Conservation (phyloP, 345 rosid genomes). For the Populus nigra region DNA sequence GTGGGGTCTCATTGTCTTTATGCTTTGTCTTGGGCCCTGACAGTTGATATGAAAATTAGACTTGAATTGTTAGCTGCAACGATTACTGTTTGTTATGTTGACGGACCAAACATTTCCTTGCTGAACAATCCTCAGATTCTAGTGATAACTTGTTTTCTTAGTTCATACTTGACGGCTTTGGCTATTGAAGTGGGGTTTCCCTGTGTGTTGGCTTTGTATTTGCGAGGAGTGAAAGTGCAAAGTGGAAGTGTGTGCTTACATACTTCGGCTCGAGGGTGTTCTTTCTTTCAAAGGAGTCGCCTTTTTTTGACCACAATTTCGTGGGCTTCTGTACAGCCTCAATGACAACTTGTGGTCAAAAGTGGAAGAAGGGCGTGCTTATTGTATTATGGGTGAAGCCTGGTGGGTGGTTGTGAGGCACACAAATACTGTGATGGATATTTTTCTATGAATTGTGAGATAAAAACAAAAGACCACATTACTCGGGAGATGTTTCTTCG, state of each 20-base stretch:
- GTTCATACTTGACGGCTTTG: too few species aligned
- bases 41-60: not conserved
- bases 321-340: slow-evolving; percentile 18
- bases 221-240: not conserved
- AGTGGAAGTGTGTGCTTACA: not conserved
- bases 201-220: too few species aligned
- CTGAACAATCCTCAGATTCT: too few species aligned
- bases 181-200: too few species aligned
- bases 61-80: not conserved
- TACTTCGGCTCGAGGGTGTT: not conserved
- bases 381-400: not conserved
- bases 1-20: slow-evolving; percentile 24
- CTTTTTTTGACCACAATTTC: slow-evolving; percentile 26
- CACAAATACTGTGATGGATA: not conserved
- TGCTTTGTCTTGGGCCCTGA: not conserved
- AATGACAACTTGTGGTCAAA: slow-evolving; percentile 16
- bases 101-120: not conserved
- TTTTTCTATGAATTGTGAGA: not conserved
- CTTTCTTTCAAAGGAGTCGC: not conserved
- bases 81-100: too few species aligned
- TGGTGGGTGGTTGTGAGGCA: slow-evolving; percentile 16
- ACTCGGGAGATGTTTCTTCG: not conserved
- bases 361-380: not conserved
- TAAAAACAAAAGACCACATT: not conserved
- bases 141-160: too few species aligned